Base-by-base conservation (phyloP, 257 asterid genomes). In the Ilex aquifolium region DNA sequence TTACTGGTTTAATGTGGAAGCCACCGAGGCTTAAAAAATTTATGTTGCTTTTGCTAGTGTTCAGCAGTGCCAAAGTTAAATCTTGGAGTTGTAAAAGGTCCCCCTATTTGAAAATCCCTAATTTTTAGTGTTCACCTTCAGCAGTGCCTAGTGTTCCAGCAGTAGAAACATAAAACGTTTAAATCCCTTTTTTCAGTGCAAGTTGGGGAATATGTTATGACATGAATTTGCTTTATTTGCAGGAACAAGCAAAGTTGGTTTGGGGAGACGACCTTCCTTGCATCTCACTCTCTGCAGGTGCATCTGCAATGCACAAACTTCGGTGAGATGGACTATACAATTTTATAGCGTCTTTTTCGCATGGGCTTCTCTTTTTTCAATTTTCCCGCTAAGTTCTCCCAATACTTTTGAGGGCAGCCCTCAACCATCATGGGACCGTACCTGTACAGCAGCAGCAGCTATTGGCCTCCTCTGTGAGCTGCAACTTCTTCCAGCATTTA, bases 371-470 rank as follows among this genome's bases (percentile, higher is more conserved):
- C 10, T 12, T 49, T 5, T 36, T 21, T 49, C 17, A 27, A 8
- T 49, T 8, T 1, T 15, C 32, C 16, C 7, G 40, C 30, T 65
- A 32, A 16, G 48, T 53, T 55, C 14, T 12, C 3, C 42, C 42
- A 0, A 36, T 36, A 8, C 42, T 17, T 64, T 30, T 65, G 76
- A 32, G 36, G 15, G 71, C 79, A 90, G 97, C 70, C 98, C 97
- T 10, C 97, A 92, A 64, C 98, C 98, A 29, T 89, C 97, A 8
- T 86, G 97, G 97, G 98, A 92, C 63, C 90, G 95, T n/a, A 92
- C 97, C 0, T 92, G 98, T 67, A 92, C 95, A 51, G 95, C 98
- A 51, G 97, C 91, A n/a, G 98, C 97, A 56, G 98, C 97, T 30
- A 74, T 81, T 12, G 83, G 96, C 42, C 94, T 93, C 64, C 92